phyloP scores from a whole-genome alignment of 2,329 filamentous ascomycete species.

The Fusarium tricinctum region DNA sequence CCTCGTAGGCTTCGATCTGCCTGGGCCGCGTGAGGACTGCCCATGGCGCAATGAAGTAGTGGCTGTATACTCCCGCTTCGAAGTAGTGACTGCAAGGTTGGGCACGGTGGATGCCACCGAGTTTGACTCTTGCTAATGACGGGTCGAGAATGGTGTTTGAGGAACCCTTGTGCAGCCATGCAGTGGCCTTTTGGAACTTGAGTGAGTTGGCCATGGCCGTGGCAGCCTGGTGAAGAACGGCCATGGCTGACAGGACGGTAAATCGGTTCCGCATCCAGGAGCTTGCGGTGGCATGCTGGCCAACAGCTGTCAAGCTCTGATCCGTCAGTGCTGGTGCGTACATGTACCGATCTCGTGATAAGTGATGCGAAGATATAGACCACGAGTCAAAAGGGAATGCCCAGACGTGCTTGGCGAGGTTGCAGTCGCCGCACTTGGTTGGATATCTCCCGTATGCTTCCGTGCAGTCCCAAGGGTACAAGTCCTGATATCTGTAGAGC shows the following conservation, averaged over 20 bases:
- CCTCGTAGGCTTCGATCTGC: slow-evolving; percentile 45
- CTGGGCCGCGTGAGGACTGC: slow-evolving; percentile 32
- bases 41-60: slow-evolving; percentile 52
- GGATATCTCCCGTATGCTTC: slow-evolving; percentile 58
- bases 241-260: slow-evolving; percentile 52
- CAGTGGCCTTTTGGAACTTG: slow-evolving; percentile 50
- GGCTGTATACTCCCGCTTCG: slow-evolving; percentile 51
- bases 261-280: slow-evolving; percentile 57
- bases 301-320: slow-evolving; percentile 22
- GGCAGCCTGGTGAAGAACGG: slow-evolving; percentile 52
- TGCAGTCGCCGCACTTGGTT: slow-evolving; percentile 57
- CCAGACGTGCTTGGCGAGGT: slow-evolving; percentile 61
- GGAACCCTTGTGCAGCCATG: slow-evolving; percentile 52
- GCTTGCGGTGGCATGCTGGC: slow-evolving; percentile 35
- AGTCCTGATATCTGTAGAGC: slow-evolving; percentile 57
- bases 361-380: slow-evolving; percentile 58
- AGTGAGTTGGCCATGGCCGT: slow-evolving; percentile 54
- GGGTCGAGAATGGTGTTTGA: slow-evolving; percentile 27
- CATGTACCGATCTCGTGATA: slow-evolving; percentile 53
- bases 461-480: slow-evolving; percentile 64
- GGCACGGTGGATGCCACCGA: slow-evolving; percentile 60
- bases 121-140: slow-evolving; percentile 52
- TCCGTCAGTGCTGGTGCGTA: slow-evolving; percentile 50
- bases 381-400: slow-evolving; percentile 62
- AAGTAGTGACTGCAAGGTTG: slow-evolving; percentile 59